A percentile compares a stretch with the other conserved stretches of the same genome.
phyloP scores from a whole-genome alignment of 495 filamentous ascomycete genomes.

The Annulohypoxylon bovei region DNA sequence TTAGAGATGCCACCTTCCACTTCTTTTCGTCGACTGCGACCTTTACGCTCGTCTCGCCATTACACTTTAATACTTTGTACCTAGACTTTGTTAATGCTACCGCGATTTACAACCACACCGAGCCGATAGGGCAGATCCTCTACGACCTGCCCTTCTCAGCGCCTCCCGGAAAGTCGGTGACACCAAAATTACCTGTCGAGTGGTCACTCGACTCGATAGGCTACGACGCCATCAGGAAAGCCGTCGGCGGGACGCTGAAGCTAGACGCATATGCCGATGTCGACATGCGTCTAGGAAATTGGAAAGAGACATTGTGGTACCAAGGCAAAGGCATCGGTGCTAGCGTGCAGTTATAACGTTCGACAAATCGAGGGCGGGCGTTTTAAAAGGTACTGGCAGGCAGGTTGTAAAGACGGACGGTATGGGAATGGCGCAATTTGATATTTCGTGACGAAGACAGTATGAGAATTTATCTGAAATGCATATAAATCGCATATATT shows the following conservation, averaged over 20 bases:
- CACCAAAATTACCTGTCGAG: conserved; percentile 81
- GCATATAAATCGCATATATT: background rate
- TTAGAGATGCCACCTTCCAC: conserved; percentile 87
- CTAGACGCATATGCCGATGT: conserved; percentile 81
- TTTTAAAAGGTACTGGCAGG: conserved; percentile 15
- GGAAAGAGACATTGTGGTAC: conserved; percentile 75
- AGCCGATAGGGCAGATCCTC: conserved; percentile 77
- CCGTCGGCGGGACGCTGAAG: conserved; percentile 83
- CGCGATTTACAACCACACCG: conserved; percentile 81
- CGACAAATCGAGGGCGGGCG: conserved; percentile 17
- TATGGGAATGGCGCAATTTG: conserved; percentile 14
- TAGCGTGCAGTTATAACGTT: conserved; percentile 67
- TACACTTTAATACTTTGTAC: conserved; percentile 73
- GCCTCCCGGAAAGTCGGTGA: conserved; percentile 74
- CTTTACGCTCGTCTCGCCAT: conserved; percentile 84
- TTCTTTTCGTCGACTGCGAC: conserved; percentile 85
- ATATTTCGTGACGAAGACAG: conserved; percentile 1
- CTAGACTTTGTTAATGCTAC: conserved; percentile 84
- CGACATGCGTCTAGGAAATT: conserved; percentile 74
- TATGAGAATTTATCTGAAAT: conserved; percentile 3
- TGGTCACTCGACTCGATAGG: conserved; percentile 81
- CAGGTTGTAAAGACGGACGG: background rate
- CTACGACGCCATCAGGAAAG: conserved; percentile 79
- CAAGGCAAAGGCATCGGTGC: conserved; percentile 78
- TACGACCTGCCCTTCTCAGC: conserved; percentile 80